Conservation (phyloP, 2,329 filamentous ascomycete species). For the Apiospora rasikravindrae region DNA sequence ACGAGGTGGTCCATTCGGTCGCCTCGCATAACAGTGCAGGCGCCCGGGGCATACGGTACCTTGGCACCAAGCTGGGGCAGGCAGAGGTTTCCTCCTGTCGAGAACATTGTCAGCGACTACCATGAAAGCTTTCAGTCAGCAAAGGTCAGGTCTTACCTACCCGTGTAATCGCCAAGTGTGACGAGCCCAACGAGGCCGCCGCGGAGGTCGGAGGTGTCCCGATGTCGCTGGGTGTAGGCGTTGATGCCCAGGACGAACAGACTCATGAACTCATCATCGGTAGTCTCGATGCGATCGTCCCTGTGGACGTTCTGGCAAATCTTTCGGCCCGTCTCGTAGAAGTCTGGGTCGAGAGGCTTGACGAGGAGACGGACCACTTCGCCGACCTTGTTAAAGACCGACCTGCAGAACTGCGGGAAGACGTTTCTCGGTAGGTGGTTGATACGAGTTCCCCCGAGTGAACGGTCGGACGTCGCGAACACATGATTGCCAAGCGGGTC, state of each 20-base stretch:
- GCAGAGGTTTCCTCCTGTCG: constrained; percentile 20
- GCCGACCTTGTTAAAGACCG: constrained; percentile 20
- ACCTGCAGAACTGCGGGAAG: constrained; percentile 11
- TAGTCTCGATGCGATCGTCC: neutral
- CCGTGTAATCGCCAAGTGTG: constrained; percentile 21
- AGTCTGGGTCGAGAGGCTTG: constrained; percentile 19
- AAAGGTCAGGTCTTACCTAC: neutral
- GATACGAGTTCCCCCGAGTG: neutral
- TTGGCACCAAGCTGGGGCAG: constrained; percentile 24
- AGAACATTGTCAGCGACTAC: neutral
- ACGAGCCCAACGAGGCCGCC: constrained; percentile 22
- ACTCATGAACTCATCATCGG: constrained; percentile 14
- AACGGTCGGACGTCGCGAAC: neutral
- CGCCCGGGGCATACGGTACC: constrained; percentile 23
- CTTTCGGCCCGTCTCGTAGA: neutral
- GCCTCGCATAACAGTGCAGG: constrained; percentile 24
- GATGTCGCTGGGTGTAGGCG: constrained; percentile 20
- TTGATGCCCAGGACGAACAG: constrained; percentile 18
- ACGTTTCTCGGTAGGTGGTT: neutral
- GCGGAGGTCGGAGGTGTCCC: constrained; percentile 20
- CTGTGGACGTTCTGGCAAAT: neutral
- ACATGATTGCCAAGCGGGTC: neutral
- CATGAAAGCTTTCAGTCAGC: neutral
- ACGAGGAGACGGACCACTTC: constrained; percentile 21
- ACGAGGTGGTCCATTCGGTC: constrained; percentile 24